Conservation (phyloP, 148 eudicot genomes). For the Pouteria glomerata region DNA sequence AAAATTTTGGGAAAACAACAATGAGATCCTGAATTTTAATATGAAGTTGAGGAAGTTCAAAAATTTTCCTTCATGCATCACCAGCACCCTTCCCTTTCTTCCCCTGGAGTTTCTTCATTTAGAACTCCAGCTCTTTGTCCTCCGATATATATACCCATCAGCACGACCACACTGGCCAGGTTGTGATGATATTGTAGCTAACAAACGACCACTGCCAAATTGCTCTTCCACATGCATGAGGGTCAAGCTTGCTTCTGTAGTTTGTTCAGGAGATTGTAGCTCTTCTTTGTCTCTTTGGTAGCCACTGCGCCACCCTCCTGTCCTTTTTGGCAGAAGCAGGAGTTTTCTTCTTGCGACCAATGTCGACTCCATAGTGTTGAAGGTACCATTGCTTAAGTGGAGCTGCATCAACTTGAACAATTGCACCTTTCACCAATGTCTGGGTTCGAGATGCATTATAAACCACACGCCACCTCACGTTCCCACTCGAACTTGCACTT, state of each 20-base stretch:
- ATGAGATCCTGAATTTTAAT: no score
- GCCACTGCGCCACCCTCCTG: slow-evolving; percentile 26
- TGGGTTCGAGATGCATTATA: slow-evolving; percentile 55
- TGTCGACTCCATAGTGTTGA: slow-evolving; percentile 55
- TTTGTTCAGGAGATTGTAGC: slow-evolving; percentile 36
- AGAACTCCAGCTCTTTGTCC: no score
- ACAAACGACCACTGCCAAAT: slow-evolving; percentile 40
- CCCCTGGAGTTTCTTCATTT: no score
- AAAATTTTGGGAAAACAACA: no score
- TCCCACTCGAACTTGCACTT: slow-evolving; percentile 52
- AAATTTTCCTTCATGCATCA: no score
- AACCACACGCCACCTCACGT: slow-evolving; percentile 45
- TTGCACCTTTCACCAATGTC: slow-evolving; percentile 54
- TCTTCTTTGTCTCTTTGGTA: slow-evolving; percentile 39
- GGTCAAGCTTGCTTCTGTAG: slow-evolving; percentile 34
- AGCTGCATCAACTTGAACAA: no score
- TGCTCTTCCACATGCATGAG: slow-evolving; percentile 51
- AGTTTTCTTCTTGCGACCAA: slow-evolving; percentile 57
- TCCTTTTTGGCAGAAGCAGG: slow-evolving; percentile 40
- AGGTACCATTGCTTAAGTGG: no score
- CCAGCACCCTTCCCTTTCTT: no score
- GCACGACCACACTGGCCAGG: slow-evolving; percentile 54
- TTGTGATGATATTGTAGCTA: slow-evolving; percentile 42
- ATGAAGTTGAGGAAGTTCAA: no score
- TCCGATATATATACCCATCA: slow-evolving; percentile 32